Percentiles rank a stretch among this genome's conserved stretches.
These are phyloP conservation scores for Penicillium ucsense DNA, from an alignment of 495 filamentous ascomycete species.

Conservation along the genomic window DNA sequence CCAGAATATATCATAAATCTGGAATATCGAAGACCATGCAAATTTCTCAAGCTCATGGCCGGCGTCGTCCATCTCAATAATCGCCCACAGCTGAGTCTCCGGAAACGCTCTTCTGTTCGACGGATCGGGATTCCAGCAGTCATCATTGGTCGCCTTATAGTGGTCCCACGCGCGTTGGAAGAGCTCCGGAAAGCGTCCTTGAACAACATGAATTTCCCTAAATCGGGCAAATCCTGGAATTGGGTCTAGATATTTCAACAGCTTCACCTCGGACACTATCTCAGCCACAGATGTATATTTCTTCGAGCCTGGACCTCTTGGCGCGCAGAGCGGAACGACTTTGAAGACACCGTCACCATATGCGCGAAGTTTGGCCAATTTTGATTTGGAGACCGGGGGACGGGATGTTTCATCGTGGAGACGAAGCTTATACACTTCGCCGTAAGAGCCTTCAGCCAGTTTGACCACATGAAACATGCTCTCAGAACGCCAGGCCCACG, in stretches of 20 bases:
- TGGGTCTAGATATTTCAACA: conserved; percentile 65
- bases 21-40: conserved; percentile 41
- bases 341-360: conserved; percentile 42
- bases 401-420: conserved; percentile 28
- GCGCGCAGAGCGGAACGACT: conserved; percentile 38
- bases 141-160: conserved; percentile 47
- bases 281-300: conserved; percentile 41
- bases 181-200: conserved; percentile 53
- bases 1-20: conserved; percentile 82
- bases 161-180: conserved; percentile 60
- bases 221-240: conserved; percentile 92
- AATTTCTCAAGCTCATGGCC: conserved; percentile 65
- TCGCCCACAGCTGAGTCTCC: conserved; percentile 63
- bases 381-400: conserved; percentile 32
- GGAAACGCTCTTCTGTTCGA: conserved; percentile 47
- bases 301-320: conserved; percentile 35
- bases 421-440: conserved; percentile 40
- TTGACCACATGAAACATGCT: conserved; percentile 37
- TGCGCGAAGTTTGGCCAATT: conserved; percentile 26
- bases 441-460: conserved; percentile 43
- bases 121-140: conserved; percentile 57
- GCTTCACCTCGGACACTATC: conserved; percentile 57
- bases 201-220: conserved; percentile 63
- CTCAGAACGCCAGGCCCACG: conserved; percentile 33
- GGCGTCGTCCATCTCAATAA: conserved; percentile 82